Evolutionary conservation across 2,329 filamentous ascomycete genomes (phyloP).

Genomic region (Pestalotiopsis sp.): DNA sequence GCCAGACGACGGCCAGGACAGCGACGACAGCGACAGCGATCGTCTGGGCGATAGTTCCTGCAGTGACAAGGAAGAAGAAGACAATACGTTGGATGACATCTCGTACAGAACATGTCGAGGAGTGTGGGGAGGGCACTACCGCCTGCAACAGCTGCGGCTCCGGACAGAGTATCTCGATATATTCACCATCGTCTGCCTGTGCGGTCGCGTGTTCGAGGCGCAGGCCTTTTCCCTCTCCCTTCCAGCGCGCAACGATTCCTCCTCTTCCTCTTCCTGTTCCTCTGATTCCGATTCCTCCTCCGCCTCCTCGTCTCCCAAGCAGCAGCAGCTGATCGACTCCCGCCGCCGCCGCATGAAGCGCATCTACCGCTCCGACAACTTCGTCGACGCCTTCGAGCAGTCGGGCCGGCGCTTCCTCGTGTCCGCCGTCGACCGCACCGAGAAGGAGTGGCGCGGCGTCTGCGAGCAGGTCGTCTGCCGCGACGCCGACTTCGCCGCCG

Average conservation of each 20-base stretch:
- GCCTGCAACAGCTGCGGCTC: constrained; percentile 17
- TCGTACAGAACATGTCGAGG: not conserved
- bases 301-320: too few species aligned
- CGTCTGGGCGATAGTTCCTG: not conserved
- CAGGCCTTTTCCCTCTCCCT: constrained; percentile 17
- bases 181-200: constrained; percentile 15
- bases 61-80: not conserved
- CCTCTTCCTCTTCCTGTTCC: too few species aligned
- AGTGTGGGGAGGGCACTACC: constrained; percentile 2
- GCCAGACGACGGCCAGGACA: not conserved
- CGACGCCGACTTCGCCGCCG: not conserved
- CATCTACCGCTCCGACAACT: constrained; percentile 17
- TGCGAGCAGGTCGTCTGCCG: not conserved
- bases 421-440: not conserved
- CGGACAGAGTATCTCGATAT: constrained; percentile 16
- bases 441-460: constrained; percentile 5
- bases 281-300: too few species aligned
- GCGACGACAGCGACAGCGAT: not conserved
- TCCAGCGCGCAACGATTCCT: too few species aligned
- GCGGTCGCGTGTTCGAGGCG: constrained; percentile 14
- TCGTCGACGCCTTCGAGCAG: constrained; percentile 14
- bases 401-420: constrained; percentile 16
- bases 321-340: constrained; percentile 14
- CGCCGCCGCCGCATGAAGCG: constrained; percentile 18
- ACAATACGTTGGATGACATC: not conserved